phyloP scores from a whole-genome alignment of 163 green algal genomes.

The Trebouxiophyceae sp. region DNA sequence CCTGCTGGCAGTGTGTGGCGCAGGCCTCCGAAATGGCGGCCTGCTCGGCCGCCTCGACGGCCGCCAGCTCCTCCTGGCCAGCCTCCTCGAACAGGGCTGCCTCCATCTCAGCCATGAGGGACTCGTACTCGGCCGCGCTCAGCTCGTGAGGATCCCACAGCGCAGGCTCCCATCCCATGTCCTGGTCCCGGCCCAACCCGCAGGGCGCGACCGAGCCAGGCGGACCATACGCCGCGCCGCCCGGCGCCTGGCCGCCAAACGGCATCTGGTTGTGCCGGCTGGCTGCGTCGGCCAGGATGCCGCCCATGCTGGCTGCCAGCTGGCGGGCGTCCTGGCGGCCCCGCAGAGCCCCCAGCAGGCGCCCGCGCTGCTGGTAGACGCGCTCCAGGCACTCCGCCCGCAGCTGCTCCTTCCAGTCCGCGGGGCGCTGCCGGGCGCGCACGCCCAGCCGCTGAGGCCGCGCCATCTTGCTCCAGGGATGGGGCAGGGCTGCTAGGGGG shows the following conservation, averaged over 20 bases:
- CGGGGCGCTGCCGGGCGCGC: not conserved
- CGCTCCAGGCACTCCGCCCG: constrained; percentile 4
- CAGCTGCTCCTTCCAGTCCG: not conserved
- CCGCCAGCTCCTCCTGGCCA: not conserved
- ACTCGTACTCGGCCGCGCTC: not conserved
- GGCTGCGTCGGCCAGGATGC: no score
- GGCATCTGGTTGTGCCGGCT: no score
- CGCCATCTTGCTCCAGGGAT: not conserved
- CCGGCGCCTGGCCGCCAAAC: no score
- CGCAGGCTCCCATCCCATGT: not conserved
- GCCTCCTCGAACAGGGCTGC: constrained; percentile 1
- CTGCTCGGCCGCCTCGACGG: not conserved
- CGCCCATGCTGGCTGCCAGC: no score
- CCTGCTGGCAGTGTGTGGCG: not conserved
- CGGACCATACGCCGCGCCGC: not conserved
- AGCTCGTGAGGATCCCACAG: not conserved
- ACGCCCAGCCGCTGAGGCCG: not conserved
- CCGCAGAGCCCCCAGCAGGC: constrained; percentile 2
- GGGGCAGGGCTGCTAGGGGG: not conserved
- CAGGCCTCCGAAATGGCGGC: not conserved
- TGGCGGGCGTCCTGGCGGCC: no score
- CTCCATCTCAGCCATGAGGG: constrained; percentile 4
- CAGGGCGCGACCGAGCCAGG: not conserved
- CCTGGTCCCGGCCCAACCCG: not conserved
- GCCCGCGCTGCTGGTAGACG: constrained; percentile 1